phyloP scores from a whole-genome alignment of 371 early-diverging fungal genomes.

The Mortierella sp. region DNA sequence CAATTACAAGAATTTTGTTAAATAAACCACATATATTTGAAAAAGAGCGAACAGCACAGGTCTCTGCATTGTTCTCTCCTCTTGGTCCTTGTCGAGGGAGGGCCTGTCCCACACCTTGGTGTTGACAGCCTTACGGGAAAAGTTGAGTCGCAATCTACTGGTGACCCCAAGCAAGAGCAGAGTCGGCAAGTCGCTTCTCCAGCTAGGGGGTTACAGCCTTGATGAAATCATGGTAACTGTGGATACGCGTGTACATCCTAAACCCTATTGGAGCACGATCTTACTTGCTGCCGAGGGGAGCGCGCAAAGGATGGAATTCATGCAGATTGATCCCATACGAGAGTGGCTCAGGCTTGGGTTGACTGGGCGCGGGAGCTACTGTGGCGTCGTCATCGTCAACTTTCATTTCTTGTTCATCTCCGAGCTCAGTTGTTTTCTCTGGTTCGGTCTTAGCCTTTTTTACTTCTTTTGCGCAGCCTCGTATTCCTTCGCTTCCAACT shows the following conservation, averaged over 20 bases:
- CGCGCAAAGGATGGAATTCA: slow-evolving; percentile 8
- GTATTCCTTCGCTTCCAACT: background rate
- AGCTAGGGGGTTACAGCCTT: slow-evolving; percentile 16
- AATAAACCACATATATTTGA: too few relatives aligned
- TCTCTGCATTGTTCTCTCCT: slow-evolving; percentile 10
- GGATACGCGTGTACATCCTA: slow-evolving; percentile 25
- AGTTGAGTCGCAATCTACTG: slow-evolving; percentile 25
- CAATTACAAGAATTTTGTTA: too few relatives aligned
- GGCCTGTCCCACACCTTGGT: slow-evolving; percentile 27
- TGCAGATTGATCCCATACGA: background rate
- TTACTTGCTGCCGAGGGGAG: background rate
- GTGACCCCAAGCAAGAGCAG: slow-evolving; percentile 16
- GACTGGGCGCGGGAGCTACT: too few relatives aligned
- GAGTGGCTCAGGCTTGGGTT: too few relatives aligned
- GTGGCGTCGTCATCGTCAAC: background rate
- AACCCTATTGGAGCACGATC: background rate
- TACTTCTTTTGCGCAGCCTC: background rate
- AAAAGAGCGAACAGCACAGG: too few relatives aligned
- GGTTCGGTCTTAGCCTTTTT: background rate
- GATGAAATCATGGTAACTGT: too few relatives aligned
- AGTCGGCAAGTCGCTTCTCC: slow-evolving; percentile 34
- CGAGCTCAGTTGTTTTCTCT: background rate
- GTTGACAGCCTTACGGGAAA: slow-evolving; percentile 27
- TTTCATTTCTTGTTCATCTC: background rate
- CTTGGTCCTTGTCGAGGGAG: slow-evolving; percentile 6